Evolutionary conservation across 345 rosid species (phyloP).

Genomic region (Brassica napus): DNA sequence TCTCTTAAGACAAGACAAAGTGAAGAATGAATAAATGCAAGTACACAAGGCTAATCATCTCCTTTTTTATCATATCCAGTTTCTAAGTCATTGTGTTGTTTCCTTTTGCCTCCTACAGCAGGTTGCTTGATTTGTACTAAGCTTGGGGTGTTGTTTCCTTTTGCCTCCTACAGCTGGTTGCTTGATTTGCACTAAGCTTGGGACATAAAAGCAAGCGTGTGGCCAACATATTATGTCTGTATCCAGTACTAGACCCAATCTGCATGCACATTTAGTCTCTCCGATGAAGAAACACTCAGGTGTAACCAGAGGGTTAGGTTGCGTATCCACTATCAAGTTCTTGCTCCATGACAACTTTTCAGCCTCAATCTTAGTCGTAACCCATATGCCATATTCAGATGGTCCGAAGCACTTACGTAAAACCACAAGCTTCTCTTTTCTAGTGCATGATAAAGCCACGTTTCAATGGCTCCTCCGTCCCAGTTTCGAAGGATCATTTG

Average conservation of each 20-base stretch:
- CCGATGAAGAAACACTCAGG: background rate
- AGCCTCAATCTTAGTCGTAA: background rate
- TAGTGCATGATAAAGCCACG: too few relatives aligned
- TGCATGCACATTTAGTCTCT: background rate
- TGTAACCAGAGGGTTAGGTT: background rate
- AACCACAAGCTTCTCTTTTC: background rate
- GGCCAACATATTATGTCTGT: background rate
- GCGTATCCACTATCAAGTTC: background rate
- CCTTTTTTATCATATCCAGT: background rate
- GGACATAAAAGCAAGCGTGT: background rate
- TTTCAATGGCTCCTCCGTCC: too few relatives aligned
- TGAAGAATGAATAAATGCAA: background rate
- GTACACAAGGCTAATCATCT: background rate
- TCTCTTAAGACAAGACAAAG: background rate
- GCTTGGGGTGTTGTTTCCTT: background rate
- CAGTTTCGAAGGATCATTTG: too few relatives aligned
- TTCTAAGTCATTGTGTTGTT: background rate
- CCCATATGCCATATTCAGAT: background rate
- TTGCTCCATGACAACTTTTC: background rate
- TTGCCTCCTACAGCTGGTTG: background rate
- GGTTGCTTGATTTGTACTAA: background rate
- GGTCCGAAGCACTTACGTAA: background rate
- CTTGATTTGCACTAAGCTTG: background rate
- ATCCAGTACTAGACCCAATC: background rate
- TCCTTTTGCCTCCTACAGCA: background rate